These are phyloP conservation scores for Aspergillus costaricaensis DNA, from an alignment of 2,329 filamentous ascomycete genomes.

Conservation along the genomic window DNA sequence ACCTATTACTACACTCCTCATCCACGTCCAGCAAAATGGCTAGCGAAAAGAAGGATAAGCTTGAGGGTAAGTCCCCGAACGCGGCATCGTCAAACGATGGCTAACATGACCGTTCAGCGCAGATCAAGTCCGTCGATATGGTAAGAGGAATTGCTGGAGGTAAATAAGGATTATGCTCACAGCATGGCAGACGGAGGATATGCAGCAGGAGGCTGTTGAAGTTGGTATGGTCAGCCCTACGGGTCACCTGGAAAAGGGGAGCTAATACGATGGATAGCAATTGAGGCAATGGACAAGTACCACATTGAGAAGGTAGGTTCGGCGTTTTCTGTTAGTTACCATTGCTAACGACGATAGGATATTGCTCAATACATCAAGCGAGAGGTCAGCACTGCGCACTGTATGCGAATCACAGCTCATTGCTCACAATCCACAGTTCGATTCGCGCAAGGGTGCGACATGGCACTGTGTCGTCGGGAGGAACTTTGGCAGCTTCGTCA, in stretches of 20 bases:
- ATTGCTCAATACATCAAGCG: constrained; percentile 96
- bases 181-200: constrained; percentile 79
- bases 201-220: constrained; percentile 95
- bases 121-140: constrained; percentile 99
- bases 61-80: constrained; percentile 63
- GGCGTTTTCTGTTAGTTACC: background rate
- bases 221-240: constrained; percentile 67
- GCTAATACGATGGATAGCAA: constrained; percentile 53
- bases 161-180: constrained; percentile 19
- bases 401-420: constrained; percentile 20
- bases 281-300: constrained; percentile 71
- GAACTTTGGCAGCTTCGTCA: constrained; percentile 99
- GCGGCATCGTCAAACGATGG: constrained; percentile 3
- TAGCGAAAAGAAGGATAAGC: constrained; percentile 67
- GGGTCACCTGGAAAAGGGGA: constrained; percentile 2
- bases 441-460: constrained; percentile 93
- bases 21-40: constrained; percentile 36
- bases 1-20: background rate
- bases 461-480: constrained; percentile 99
- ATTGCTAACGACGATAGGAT: constrained; percentile 59
- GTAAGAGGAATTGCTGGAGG: constrained; percentile 54
- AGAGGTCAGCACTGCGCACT: constrained; percentile 60
- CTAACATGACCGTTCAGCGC: constrained; percentile 60
- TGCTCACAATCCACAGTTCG: constrained; percentile 66
- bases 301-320: constrained; percentile 67